Conservation (phyloP, 2,329 filamentous ascomycete species). For the Xylaria sp. region DNA sequence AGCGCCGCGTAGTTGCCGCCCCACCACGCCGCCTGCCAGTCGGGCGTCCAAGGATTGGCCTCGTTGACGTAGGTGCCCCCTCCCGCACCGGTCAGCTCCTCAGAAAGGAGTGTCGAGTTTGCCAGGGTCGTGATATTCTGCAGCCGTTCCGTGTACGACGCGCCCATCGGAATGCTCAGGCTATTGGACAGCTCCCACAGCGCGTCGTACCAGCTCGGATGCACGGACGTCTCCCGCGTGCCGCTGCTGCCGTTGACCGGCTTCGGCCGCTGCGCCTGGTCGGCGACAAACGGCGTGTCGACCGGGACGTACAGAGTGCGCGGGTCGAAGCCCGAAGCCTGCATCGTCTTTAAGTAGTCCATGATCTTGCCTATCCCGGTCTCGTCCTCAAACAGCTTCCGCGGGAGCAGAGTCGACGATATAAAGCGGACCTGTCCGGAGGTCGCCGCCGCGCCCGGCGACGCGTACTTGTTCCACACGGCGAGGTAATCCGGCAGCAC, state of each 20-base stretch:
- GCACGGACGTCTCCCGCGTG: slow-evolving; percentile 17
- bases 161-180: slow-evolving; percentile 20
- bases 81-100: slow-evolving; percentile 30
- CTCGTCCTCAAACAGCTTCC: slow-evolving; percentile 21
- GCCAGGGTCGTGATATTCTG: slow-evolving; percentile 21
- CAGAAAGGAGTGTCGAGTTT: slow-evolving; percentile 14
- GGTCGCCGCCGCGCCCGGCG: slow-evolving; percentile 14
- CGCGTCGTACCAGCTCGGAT: slow-evolving; percentile 28
- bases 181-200: slow-evolving; percentile 22
- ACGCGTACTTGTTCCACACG: slow-evolving; percentile 29
- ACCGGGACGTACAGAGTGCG: slow-evolving; percentile 26
- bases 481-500: slow-evolving; percentile 25
- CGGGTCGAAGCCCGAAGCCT: slow-evolving; percentile 18
- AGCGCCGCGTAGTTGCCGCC: slow-evolving; percentile 38
- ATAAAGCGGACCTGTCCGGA: slow-evolving; percentile 22
- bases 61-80: slow-evolving; percentile 46
- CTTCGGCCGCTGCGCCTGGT: not conserved
- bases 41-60: slow-evolving; percentile 39
- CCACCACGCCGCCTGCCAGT: slow-evolving; percentile 41
- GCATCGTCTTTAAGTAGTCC: slow-evolving; percentile 4
- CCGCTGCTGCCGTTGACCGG: not conserved
- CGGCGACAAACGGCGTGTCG: slow-evolving; percentile 24
- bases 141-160: slow-evolving; percentile 24
- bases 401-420: slow-evolving; percentile 23
- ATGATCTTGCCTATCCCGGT: slow-evolving; percentile 21